Evolutionary conservation across 225 moss, liverwort and hornwort genomes (phyloP).

Genomic region (Takakia lepidozioides): DNA sequence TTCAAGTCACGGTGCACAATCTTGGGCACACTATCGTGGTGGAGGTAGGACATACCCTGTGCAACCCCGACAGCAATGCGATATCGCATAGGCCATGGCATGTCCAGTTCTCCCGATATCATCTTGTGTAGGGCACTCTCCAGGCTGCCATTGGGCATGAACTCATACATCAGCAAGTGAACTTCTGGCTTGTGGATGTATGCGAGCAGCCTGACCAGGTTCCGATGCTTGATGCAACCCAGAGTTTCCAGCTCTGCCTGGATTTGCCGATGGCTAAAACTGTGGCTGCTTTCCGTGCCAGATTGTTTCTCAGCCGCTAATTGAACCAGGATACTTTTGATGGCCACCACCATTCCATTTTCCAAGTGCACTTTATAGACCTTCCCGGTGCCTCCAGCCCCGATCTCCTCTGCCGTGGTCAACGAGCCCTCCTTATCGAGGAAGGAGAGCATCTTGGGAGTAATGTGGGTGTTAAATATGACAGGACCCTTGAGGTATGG

Average conservation of each 20-base stretch:
- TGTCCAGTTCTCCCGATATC: conserved; percentile 25
- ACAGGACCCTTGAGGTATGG: conserved; percentile 54
- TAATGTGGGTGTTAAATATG: conserved; percentile 67
- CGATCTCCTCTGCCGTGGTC: conserved; percentile 36
- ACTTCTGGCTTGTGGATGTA: conserved; percentile 49
- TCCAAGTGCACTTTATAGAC: conserved; percentile 57
- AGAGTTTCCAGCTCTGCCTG: conserved; percentile 81
- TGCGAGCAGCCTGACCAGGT: conserved; percentile 61
- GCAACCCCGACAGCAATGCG: conserved; percentile 61
- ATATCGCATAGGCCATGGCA: conserved; percentile 76
- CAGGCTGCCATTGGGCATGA: conserved; percentile 60
- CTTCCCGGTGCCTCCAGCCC: conserved; percentile 62
- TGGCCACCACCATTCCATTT: conserved; percentile 46
- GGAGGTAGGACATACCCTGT: conserved; percentile 66
- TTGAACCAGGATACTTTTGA: conserved; percentile 42
- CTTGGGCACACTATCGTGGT: conserved; percentile 51
- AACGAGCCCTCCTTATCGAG: conserved; percentile 61
- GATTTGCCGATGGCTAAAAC: conserved; percentile 43
- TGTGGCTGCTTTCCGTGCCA: not conserved
- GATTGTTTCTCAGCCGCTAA: not conserved
- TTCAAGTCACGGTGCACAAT: conserved; percentile 84
- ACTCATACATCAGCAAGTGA: conserved; percentile 72
- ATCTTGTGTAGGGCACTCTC: conserved; percentile 35
- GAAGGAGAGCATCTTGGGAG: conserved; percentile 61
- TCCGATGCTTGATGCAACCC: conserved; percentile 72